Base-by-base conservation (phyloP, 169 alveolate genomes). In the Babesia gibsoni region DNA sequence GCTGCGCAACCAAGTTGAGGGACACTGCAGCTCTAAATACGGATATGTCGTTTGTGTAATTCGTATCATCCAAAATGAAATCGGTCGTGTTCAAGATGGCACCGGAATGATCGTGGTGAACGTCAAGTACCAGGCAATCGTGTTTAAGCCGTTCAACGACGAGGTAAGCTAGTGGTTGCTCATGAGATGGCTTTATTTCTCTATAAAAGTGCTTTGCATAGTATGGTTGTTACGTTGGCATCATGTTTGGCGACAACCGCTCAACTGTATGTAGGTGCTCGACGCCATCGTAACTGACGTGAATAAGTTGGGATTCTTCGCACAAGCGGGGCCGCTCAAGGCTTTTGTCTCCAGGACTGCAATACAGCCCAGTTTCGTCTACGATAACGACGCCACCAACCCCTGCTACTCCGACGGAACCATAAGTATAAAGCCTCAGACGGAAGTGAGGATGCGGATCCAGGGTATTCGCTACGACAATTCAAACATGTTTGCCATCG, bases 81-180 rank as follows among this genome's bases (percentile, higher is more conserved):
- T 93, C 25, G 97, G 97, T 10, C 66, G 97, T n/a, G 94, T 93
- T 20, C 97, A 93, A 69, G 97, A 93, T 50, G 94, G 96, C 22
- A 93, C 97, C 1, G 96, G 96, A 7, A 84, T 93, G 90, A 91
- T 93, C 48, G 93, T 93, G 18, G 97, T 93, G 41, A 90, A 90
- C 48, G 96, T 91, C 25, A 90, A 92, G 67, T 93, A 93, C 72
- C 96, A 92, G 57, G 97, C 96, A 32, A 92, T 93, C 33, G 96
- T 90, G 20, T 93, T 90, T 69, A 89, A 92, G 61, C 96, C 97
- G 7, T 89, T 91, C 46, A 92, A 91, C 52, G 96, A 92, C 52
- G 97, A 93, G 92, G 97, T 92, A 54, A 18, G 75, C 30, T 23
- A 23, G 16, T 32, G 3, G 18, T 10, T 0, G 3, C 16, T 9